Base-by-base conservation (phyloP, 805 yeast species). In the Wickerhamiella musiphila region DNA sequence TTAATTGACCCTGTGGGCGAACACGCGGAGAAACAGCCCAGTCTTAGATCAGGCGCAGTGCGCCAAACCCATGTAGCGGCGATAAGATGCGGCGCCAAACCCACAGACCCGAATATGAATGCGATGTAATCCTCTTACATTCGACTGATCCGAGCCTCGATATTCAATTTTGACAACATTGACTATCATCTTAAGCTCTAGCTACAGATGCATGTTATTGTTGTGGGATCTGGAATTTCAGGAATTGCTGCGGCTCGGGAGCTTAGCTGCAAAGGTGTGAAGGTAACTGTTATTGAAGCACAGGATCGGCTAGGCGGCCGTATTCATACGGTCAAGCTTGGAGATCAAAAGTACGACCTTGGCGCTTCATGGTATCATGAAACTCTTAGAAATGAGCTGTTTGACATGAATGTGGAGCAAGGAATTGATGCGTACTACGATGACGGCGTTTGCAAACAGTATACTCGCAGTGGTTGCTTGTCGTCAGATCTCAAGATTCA, bases 311-410 rank as follows among this genome's bases (percentile, higher is more conserved):
- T 73, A 2, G 90, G 90, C 6, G 92, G 92, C 1, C 52, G 90
- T 36, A 49, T 73, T 5, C 41, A 54, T 9, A 71, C 78, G 0
- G 61, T 60, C 30, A 6, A 38, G 33, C 24, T 49, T 44, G 9
- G 33, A 43, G 13, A 44, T 52, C 29, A 23, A n/a, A 38, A 45
- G 4, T 74, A 76, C 44, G 93, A 81, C 49, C 40, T 79, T 13
- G 94, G 94, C 1, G 93, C 92, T 0, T 66, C 82, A 6, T 82
- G 94, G 94, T 77, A 76, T 43, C 94, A 82, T 47, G 93, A 81
- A 43, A 68, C 81, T 0, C 53, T 79, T 26, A 60, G 66, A 23
- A 82, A 82, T 47, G 62, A 63, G 2, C 56, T 77, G 11, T 73
- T 79, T 43, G 62, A 66, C 26, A 67, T 65, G 35, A 70, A 59